Base-by-base conservation (phyloP, 2,329 filamentous ascomycete species). In the Plenodomus lindquistii region DNA sequence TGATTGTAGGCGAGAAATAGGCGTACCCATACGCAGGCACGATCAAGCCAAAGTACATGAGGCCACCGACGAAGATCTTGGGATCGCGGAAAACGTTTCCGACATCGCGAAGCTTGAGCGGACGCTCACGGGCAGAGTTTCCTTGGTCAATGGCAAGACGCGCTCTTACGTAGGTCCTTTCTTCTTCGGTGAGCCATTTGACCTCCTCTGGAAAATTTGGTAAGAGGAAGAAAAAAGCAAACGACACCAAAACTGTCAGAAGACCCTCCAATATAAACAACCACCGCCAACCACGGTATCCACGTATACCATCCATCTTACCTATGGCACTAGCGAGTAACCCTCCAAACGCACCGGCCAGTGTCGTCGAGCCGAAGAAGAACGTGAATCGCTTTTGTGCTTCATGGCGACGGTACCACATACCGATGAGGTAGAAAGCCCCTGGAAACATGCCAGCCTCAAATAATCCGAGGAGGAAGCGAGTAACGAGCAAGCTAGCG, bases 301-400 rank as follows among this genome's bases (percentile, higher is more conserved):
- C 84, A 8, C 77, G 73, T 10, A 88, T 55, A 2, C 82, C 82
- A 56, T 91, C 82, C 89, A 96, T 92, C 65, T 94, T 89, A n/a
- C 89, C 89, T 54, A 97, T 95, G 0, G 87, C 92, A 1, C 85
- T 87, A 1, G 92, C 92, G 4, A 97, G 79, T 1, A 97, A 80
- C 2, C 91, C 91, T 37, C 90, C 91, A 62, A 96, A 97, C 0
- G 91, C 89, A 24, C 89, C 89, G 1, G 89, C 89, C 3, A 93
- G 77, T 0, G 86, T 88, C 0, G 89, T 92, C 21, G 82, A 89
- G 64, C 83, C 86, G 78, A 97, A 97, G 79, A 97, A 97, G 78
- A 97, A 92, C 15, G 86, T 89, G 75, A 92, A 97, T 22, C 94
- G 85, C 65, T 91, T 90, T 73, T 97, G 93, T 2, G 92, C 91